Conservation (phyloP, 805 yeast genomes). For the Ogataea ramenticola region DNA sequence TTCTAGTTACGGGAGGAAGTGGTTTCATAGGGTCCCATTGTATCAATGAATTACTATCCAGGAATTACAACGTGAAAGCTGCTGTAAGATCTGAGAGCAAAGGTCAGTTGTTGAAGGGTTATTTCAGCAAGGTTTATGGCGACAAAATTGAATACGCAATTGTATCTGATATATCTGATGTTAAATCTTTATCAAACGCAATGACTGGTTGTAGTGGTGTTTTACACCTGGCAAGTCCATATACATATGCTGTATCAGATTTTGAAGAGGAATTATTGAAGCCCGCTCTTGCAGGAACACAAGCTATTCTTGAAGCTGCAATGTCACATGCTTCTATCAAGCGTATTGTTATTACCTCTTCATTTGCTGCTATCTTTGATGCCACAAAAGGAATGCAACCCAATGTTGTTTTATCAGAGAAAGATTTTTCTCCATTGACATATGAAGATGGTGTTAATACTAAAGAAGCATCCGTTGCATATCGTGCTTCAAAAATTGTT, state of each 20-base stretch:
- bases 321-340: constrained; percentile 32
- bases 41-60: constrained; percentile 23
- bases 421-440: constrained; percentile 46
- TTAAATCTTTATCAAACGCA: constrained; percentile 32
- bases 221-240: constrained; percentile 58
- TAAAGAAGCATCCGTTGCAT: constrained; percentile 27
- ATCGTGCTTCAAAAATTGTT: constrained; percentile 51
- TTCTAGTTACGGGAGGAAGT: constrained; percentile 43
- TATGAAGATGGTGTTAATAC: constrained; percentile 37
- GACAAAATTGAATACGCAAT: constrained; percentile 30
- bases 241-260: constrained; percentile 34
- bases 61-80: constrained; percentile 36
- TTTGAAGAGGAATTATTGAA: constrained; percentile 41
- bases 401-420: constrained; percentile 32
- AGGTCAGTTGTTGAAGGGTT: constrained; percentile 11
- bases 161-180: constrained; percentile 38
- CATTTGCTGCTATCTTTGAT: constrained; percentile 39
- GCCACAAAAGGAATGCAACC: constrained; percentile 29
- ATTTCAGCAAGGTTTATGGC: constrained; percentile 20
- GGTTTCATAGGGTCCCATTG: constrained; percentile 44
- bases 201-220: constrained; percentile 47
- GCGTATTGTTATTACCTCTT: constrained; percentile 46
- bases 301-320: constrained; percentile 43
- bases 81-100: constrained; percentile 32
- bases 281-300: constrained; percentile 54